Percentiles rank a stretch among this genome's conserved stretches.
Conservation (phyloP, 106 monocot genomes). For the Platanthera zijinensis region DNA sequence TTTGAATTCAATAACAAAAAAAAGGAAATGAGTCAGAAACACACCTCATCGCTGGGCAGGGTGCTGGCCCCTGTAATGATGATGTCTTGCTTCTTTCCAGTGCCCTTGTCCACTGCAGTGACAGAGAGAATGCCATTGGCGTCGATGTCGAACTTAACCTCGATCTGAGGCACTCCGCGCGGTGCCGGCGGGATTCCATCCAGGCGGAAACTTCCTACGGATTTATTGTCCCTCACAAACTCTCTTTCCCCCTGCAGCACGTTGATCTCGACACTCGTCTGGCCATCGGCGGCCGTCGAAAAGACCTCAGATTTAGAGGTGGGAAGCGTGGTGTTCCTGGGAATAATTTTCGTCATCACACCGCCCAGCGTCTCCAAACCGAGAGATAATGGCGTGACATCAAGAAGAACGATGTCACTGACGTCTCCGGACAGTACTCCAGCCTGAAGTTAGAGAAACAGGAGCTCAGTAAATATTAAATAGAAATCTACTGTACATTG, state of each 20-base stretch:
- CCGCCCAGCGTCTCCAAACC: constrained; percentile 88
- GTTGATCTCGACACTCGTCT: constrained; percentile 86
- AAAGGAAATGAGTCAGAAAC: background rate
- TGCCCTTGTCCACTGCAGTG: constrained; percentile 65
- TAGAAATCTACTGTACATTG: background rate
- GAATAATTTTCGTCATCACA: constrained; percentile 97
- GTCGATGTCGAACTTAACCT: constrained; percentile 91
- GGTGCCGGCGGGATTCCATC: constrained; percentile 92
- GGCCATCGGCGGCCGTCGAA: constrained; percentile 92
- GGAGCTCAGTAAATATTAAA: background rate
- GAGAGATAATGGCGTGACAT: constrained; percentile 73
- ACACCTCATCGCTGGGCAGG: constrained; percentile 58
- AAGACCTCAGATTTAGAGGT: constrained; percentile 95
- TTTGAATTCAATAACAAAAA: background rate
- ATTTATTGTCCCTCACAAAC: constrained; percentile 88
- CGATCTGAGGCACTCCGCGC: constrained; percentile 81
- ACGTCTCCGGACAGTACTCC: constrained; percentile 90
- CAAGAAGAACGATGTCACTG: constrained; percentile 85
- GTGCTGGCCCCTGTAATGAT: constrained; percentile 70
- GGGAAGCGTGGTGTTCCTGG: constrained; percentile 79
- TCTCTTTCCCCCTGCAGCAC: constrained; percentile 91
- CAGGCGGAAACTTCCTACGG: constrained; percentile 79
- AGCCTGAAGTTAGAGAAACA: constrained; percentile 34
- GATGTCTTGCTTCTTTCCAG: constrained; percentile 74
- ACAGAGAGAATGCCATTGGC: constrained; percentile 94